These are phyloP conservation scores for Plasmopara halstedii DNA, from an alignment of 352 stramenopile genomes.

Conservation along the genomic window DNA sequence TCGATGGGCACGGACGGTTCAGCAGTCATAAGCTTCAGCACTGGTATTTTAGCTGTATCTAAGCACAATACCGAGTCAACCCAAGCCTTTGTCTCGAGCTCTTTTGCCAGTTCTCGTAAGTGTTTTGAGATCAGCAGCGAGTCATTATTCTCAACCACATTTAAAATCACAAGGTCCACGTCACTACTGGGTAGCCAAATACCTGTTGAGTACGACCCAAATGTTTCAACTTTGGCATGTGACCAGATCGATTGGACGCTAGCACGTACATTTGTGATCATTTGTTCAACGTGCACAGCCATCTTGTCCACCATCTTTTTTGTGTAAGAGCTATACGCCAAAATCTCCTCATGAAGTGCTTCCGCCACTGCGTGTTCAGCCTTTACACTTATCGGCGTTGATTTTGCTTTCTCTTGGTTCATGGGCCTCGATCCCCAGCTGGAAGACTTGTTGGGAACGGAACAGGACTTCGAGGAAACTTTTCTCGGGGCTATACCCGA, in stretches of 20 bases:
- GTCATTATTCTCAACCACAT: constrained; percentile 64
- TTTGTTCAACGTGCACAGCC: constrained; percentile 77
- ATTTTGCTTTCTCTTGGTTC: constrained; percentile 8
- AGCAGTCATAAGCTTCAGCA: constrained; percentile 75
- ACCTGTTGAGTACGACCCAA: constrained; percentile 80
- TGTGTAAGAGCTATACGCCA: constrained; percentile 70
- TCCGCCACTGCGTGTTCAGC: constrained; percentile 24
- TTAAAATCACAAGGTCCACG: constrained; percentile 77
- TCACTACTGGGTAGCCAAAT: constrained; percentile 85
- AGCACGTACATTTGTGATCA: constrained; percentile 64
- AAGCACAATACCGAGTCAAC: constrained; percentile 77
- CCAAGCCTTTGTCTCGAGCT: constrained; percentile 58
- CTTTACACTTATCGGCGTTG: background rate
- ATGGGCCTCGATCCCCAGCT: constrained; percentile 29
- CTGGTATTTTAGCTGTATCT: constrained; percentile 75
- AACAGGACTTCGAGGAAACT: background rate
- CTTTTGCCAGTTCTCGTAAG: constrained; percentile 45
- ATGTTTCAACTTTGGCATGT: constrained; percentile 69
- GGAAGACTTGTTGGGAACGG: constrained; percentile 21
- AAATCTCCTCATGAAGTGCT: constrained; percentile 70
- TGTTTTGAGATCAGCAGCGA: constrained; percentile 44
- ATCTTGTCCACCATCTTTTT: constrained; percentile 62
- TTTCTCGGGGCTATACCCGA: constrained; percentile 38
- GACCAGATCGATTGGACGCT: constrained; percentile 70
- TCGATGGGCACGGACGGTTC: constrained; percentile 77